Base-by-base conservation (phyloP, 1,139 yeast genomes). In the Barnettozyma hawaiiensis region DNA sequence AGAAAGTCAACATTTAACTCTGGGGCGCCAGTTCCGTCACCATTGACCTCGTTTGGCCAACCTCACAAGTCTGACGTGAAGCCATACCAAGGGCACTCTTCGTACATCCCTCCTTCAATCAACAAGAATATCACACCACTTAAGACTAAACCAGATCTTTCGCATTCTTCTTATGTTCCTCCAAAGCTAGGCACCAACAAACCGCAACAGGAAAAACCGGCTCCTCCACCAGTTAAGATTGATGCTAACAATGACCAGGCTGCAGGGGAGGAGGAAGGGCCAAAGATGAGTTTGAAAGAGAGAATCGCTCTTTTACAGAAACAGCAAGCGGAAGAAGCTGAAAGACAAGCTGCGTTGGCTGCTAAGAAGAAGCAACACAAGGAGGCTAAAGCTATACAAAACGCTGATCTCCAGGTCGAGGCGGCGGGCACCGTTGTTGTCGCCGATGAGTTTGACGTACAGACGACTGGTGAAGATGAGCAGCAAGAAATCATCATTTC, bases 221-320 rank as follows among this genome's bases (percentile, higher is more conserved):
- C 53, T n/a, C 46, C 52, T 3, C 42, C 55, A 11, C 48, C 52
- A 18, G 45, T 42, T 23, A 43, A 31, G 9, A 26, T 40, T 16
- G 44, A 41, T 16, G 37, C 26, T n/a, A 41, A 42, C 20, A 57
- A 49, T 23, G 46, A 46, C 10, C 32, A 55, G 22, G 52, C 50
- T 11, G 49, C 54, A n/a, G 62, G 58, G 28, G 64, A 63, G 15
- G 73, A 70, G 46, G 77, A 69, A 22, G 76, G 68, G 21, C 96
- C 96, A 11, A 81, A 84, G 53, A 65, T 89, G 67, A 82, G 95
- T 45, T 70, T 92, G 57, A 85, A 85, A 59, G 97, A 92, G 52
- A 75, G 97, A 51, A 87, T 92, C 59, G 86, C 86, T 10, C 60
- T 86, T 57, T 69, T 92, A 43, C 96, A 90, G 59, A 77, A 86